Conservation (phyloP, 2,329 filamentous ascomycete species). For the Chaetothyriales sp. region DNA sequence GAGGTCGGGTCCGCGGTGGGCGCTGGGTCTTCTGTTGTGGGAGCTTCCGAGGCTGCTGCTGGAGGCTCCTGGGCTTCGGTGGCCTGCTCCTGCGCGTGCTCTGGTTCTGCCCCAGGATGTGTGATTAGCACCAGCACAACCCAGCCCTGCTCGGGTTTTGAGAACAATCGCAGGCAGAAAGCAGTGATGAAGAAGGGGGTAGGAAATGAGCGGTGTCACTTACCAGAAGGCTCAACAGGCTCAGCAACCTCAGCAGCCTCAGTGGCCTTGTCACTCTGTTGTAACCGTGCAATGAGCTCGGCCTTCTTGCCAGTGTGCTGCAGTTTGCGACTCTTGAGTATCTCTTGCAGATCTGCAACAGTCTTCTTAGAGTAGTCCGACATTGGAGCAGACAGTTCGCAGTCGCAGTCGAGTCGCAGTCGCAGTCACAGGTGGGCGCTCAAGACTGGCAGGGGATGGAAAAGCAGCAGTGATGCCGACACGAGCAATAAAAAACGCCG, state of each 20-base stretch:
- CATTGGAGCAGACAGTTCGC: slow-evolving; percentile 5
- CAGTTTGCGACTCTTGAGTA: slow-evolving; percentile 34
- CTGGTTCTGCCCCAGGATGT: neutral
- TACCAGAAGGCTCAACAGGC: slow-evolving; percentile 8
- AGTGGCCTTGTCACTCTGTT: slow-evolving; percentile 26
- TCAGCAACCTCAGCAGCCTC: slow-evolving; percentile 8
- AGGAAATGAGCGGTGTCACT: neutral
- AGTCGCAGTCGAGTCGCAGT: too few species aligned
- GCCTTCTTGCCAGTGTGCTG: slow-evolving; percentile 36
- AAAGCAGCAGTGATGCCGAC: neutral
- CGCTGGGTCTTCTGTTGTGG: neutral
- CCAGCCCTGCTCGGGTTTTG: slow-evolving; percentile 15
- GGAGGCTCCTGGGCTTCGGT: slow-evolving; percentile 9
- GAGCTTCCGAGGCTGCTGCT: neutral
- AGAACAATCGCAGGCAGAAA: slow-evolving; percentile 12
- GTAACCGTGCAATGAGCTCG: slow-evolving; percentile 33
- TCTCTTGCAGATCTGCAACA: slow-evolving; percentile 34
- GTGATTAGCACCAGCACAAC: neutral
- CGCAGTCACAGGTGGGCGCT: too few species aligned
- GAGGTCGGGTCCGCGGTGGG: too few species aligned
- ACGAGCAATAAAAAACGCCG: neutral
- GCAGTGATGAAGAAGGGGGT: neutral
- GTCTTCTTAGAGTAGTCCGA: slow-evolving; percentile 36
- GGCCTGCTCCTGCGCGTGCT: slow-evolving; percentile 9
- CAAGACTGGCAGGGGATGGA: neutral